Percentiles rank a stretch among this genome's conserved stretches.
Conservation (phyloP, 1,139 yeast genomes). For the Zygosaccharomyces sapae region DNA sequence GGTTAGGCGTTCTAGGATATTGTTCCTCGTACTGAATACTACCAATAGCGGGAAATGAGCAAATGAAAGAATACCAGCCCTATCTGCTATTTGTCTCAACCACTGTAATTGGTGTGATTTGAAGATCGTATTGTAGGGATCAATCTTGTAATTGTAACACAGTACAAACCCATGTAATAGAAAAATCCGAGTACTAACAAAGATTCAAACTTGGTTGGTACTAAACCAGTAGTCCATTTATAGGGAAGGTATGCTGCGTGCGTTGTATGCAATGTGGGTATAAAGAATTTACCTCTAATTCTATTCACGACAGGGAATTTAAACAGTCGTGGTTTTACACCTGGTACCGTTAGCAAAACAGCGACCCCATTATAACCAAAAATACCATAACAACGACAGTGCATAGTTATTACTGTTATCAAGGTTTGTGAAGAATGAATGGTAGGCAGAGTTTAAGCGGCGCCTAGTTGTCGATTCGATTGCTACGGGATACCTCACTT, state of each 20-base stretch:
- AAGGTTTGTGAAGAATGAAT: slow-evolving; percentile 18
- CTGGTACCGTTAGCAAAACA: slow-evolving; percentile 15
- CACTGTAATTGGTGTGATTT: slow-evolving; percentile 42
- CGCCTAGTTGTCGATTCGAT: slow-evolving; percentile 12
- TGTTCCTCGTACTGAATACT: slow-evolving; percentile 60
- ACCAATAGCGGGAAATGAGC: slow-evolving; percentile 49
- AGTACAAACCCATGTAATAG: slow-evolving; percentile 44
- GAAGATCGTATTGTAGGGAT: slow-evolving; percentile 43
- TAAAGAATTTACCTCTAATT: slow-evolving; percentile 16
- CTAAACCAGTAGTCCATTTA: slow-evolving; percentile 18
- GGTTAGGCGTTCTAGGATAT: slow-evolving; percentile 55
- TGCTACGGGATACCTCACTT: slow-evolving; percentile 18
- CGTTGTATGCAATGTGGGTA: slow-evolving; percentile 18
- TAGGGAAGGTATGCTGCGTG: slow-evolving; percentile 18
- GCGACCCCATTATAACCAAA: slow-evolving; percentile 13
- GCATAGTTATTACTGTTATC: slow-evolving; percentile 21
- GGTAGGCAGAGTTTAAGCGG: slow-evolving; percentile 17
- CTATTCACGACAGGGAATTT: slow-evolving; percentile 13
- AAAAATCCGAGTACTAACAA: slow-evolving; percentile 47
- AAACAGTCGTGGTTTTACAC: slow-evolving; percentile 12
- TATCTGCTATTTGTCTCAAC: slow-evolving; percentile 39
- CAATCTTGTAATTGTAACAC: slow-evolving; percentile 39
- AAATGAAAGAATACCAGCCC: slow-evolving; percentile 51
- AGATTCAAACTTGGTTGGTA: slow-evolving; percentile 55
- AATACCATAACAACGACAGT: slow-evolving; percentile 15